These are phyloP conservation scores for Phytophthora uliginosa DNA, from an alignment of 352 stramenopile species.

Conservation along the genomic window DNA sequence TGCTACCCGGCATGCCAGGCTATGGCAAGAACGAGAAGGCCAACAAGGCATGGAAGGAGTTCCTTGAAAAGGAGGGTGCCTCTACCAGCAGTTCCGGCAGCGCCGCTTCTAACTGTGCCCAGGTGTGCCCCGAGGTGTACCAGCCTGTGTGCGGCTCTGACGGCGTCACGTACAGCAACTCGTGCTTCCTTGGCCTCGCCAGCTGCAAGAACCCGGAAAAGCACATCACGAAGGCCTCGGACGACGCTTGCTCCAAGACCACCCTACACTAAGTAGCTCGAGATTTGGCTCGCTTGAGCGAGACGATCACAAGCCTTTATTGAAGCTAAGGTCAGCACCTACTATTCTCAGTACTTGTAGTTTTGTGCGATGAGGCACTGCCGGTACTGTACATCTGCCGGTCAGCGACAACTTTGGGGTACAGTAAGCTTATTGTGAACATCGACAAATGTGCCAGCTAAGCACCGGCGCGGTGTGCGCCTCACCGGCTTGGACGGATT, in stretches of 20 bases:
- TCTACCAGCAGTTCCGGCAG: constrained; percentile 6
- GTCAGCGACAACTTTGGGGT: too few species aligned
- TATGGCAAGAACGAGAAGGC: constrained; percentile 19
- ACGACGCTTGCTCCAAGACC: constrained; percentile 29
- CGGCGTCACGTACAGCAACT: constrained; percentile 45
- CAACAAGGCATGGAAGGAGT: constrained; percentile 29
- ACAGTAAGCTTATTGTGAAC: too few species aligned
- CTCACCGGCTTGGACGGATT: too few species aligned
- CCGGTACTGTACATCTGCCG: too few species aligned
- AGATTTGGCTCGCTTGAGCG: background rate
- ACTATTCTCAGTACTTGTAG: too few species aligned
- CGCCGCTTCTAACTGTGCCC: constrained; percentile 22
- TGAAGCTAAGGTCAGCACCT: background rate
- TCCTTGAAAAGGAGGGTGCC: background rate
- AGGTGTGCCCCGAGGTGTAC: constrained; percentile 42
- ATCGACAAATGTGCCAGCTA: too few species aligned
- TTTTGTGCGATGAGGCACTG: too few species aligned
- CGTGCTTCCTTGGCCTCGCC: constrained; percentile 41
- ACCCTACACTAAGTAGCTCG: background rate
- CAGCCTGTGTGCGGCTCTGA: constrained; percentile 41
- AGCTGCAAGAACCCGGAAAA: constrained; percentile 47
- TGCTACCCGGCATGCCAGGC: constrained; percentile 28
- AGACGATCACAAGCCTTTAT: background rate
- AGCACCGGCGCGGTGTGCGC: too few species aligned
- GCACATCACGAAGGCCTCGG: constrained; percentile 25